A percentile compares a stretch with the other conserved stretches of the same genome.
phyloP scores from a whole-genome alignment of 306 rosid species.

The Ammopiptanthus mongolicus region DNA sequence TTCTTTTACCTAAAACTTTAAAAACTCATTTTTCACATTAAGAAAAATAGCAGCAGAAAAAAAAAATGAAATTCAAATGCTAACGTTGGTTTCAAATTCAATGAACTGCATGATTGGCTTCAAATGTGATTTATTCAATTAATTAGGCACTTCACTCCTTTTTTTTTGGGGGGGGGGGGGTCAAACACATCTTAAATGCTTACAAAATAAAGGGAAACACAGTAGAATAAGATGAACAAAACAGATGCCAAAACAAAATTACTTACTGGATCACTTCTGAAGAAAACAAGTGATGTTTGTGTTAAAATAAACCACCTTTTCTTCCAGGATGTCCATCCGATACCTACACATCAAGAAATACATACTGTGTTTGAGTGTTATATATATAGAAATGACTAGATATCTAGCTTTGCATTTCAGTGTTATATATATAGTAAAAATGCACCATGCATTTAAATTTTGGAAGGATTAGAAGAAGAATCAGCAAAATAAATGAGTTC shows the following conservation, averaged over 20 bases:
- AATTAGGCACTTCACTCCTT: no score
- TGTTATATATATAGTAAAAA: neutral
- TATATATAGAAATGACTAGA: no score
- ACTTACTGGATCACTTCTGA: slow-evolving; percentile 99
- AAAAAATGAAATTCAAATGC: neutral
- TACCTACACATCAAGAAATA: slow-evolving; percentile 45
- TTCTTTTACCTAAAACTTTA: neutral
- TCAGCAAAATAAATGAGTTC: neutral
- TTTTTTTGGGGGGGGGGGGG: no score
- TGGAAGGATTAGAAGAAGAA: neutral
- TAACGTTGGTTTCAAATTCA: neutral
- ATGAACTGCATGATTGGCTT: neutral
- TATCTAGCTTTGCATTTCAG: no score
- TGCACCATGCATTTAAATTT: neutral
- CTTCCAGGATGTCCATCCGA: slow-evolving; percentile 99
- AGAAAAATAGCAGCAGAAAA: neutral
- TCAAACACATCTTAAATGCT: neutral
- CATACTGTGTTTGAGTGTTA: neutral
- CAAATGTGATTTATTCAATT: neutral
- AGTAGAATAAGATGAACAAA: neutral
- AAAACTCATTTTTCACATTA: neutral
- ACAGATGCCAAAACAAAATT: slow-evolving; percentile 18
- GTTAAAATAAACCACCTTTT: slow-evolving; percentile 98
- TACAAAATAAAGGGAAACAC: neutral
- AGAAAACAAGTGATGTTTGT: slow-evolving; percentile 85